These are phyloP conservation scores for Cinnamomum chago DNA, from an alignment of 164 flowering plant genomes.

Conservation along the genomic window DNA sequence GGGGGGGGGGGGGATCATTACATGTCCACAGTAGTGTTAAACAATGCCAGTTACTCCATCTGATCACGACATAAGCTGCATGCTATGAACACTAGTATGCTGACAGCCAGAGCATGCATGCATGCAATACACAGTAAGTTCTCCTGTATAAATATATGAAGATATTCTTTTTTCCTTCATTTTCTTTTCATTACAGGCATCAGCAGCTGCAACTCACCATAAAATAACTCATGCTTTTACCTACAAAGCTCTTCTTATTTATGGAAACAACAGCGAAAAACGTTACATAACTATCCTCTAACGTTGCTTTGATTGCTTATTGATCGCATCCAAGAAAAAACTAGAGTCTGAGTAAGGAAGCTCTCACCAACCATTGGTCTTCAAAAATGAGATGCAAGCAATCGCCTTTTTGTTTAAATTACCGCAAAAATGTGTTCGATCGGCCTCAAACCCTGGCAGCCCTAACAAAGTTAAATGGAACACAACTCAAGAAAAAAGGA, in stretches of 20 bases:
- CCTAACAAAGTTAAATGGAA: neutral
- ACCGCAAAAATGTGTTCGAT: too few species aligned
- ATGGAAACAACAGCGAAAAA: neutral
- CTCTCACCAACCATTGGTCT: neutral
- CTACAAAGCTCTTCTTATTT: neutral
- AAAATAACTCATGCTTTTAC: neutral
- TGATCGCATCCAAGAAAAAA: neutral
- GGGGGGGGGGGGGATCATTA: too few species aligned
- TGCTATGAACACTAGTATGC: too few species aligned
- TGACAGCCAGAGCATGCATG: too few species aligned
- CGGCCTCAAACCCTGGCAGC: too few species aligned
- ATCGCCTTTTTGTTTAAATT: neutral
- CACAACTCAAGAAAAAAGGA: neutral
- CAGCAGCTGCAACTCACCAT: neutral
- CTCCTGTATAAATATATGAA: too few species aligned
- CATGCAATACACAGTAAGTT: too few species aligned
- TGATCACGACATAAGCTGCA: too few species aligned
- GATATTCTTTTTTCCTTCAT: too few species aligned
- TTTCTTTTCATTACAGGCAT: neutral
- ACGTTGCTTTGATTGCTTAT: neutral
- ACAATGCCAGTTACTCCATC: too few species aligned
- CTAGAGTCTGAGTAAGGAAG: neutral
- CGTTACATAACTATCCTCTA: too few species aligned
- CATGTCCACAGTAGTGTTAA: too few species aligned
- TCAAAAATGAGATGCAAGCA: neutral